Evolutionary conservation across 176 grass and related monocot genomes (phyloP).

Genomic region (Melocanna baccifera): DNA sequence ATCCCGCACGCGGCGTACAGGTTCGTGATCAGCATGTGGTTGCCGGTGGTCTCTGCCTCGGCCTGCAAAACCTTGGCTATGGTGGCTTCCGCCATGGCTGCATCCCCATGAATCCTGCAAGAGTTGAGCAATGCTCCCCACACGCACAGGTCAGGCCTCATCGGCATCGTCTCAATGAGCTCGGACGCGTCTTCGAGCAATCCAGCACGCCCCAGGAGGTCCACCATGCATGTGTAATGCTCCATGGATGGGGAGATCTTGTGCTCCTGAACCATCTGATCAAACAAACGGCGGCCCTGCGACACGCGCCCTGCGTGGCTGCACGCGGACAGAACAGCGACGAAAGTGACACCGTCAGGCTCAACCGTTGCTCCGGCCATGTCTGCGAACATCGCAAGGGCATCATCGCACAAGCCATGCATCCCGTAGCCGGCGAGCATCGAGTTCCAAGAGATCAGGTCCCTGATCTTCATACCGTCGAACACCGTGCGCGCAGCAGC

Average conservation of each 20-base stretch:
- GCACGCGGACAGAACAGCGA: constrained; percentile 45
- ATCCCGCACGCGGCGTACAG: constrained; percentile 52
- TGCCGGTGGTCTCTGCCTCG: constrained; percentile 33
- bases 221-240: constrained; percentile 70
- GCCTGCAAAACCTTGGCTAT: constrained; percentile 27
- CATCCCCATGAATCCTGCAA: constrained; percentile 48
- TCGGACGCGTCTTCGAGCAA: constrained; percentile 39
- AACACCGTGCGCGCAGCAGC: constrained; percentile 27
- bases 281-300: constrained; percentile 50
- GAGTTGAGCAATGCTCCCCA: constrained; percentile 67
- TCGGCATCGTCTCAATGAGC: constrained; percentile 47
- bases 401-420: constrained; percentile 50
- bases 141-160: constrained; percentile 41
- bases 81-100: constrained; percentile 29
- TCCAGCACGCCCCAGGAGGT: constrained; percentile 55
- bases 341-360: constrained; percentile 46
- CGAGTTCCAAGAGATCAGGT: constrained; percentile 72
- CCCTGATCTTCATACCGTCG: constrained; percentile 33
- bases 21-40: constrained; percentile 56
- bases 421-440: constrained; percentile 50
- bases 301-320: constrained; percentile 42
- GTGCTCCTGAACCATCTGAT: constrained; percentile 40
- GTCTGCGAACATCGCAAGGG: constrained; percentile 30
- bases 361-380: constrained; percentile 25
- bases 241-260: constrained; percentile 49